Evolutionary conservation across 257 asterid species (phyloP).

Genomic region (Pogostemon cablin): DNA sequence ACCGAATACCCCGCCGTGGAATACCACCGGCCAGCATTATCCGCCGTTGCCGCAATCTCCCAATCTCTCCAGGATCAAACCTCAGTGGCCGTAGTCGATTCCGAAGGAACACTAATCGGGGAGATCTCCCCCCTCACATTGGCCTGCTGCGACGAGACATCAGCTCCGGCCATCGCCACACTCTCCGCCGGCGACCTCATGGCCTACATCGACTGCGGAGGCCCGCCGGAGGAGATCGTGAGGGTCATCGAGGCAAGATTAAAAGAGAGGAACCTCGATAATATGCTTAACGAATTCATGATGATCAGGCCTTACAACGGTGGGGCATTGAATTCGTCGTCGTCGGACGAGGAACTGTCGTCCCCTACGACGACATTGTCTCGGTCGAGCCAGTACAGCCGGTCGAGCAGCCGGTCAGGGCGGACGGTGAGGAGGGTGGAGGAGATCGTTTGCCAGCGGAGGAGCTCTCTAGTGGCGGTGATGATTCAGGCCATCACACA

Average conservation of each 20-base stretch:
- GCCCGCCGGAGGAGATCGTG: conserved; percentile 72
- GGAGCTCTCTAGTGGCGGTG: conserved; percentile 87
- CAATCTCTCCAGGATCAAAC: conserved; percentile 55
- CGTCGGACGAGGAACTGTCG: conserved; percentile 57
- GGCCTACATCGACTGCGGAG: conserved; percentile 76
- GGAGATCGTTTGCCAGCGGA: conserved; percentile 76
- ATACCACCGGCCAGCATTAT: conserved; percentile 58
- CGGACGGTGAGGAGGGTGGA: conserved; percentile 71
- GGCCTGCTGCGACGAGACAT: conserved; percentile 60
- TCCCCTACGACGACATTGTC: conserved; percentile 41
- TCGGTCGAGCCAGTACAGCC: conserved; percentile 20
- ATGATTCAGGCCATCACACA: conserved; percentile 85
- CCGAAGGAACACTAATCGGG: conserved; percentile 55
- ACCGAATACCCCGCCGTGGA: conserved; percentile 43
- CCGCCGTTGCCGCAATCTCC: conserved; percentile 48
- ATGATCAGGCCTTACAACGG: conserved; percentile 11
- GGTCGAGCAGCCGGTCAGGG: conserved; percentile 50
- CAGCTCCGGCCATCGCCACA: conserved; percentile 66
- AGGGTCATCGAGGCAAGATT: conserved; percentile 56
- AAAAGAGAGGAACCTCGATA: conserved; percentile 59
- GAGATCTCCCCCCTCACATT: conserved; percentile 79
- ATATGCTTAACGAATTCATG: conserved; percentile 56
- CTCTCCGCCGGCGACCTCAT: conserved; percentile 82
- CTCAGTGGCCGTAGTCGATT: conserved; percentile 77
- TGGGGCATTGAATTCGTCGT: conserved; percentile 24